These are phyloP conservation scores for Phytophthora sp. DNA, from an alignment of 352 stramenopile genomes.

Conservation along the genomic window DNA sequence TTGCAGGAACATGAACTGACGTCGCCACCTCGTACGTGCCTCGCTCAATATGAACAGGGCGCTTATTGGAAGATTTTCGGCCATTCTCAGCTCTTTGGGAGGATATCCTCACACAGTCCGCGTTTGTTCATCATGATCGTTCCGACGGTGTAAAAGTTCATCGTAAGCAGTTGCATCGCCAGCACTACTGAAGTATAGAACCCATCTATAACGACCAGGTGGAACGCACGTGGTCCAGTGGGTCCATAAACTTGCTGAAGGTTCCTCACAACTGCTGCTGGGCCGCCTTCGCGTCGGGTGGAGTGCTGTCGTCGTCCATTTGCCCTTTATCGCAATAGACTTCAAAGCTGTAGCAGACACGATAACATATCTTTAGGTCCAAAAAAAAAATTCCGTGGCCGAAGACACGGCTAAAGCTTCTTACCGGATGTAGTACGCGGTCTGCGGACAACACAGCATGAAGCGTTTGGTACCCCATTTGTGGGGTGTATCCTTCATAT, in stretches of 20 bases:
- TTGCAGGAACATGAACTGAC: neutral
- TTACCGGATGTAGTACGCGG: neutral
- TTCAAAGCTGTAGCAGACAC: too few relatives aligned
- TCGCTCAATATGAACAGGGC: neutral
- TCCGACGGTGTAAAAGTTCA: too few relatives aligned
- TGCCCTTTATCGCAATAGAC: neutral
- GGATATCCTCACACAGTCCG: neutral
- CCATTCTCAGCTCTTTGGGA: too few relatives aligned
- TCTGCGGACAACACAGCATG: neutral
- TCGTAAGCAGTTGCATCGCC: too few relatives aligned
- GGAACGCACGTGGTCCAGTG: neutral
- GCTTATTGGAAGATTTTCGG: neutral
- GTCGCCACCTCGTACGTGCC: neutral
- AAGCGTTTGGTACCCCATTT: neutral
- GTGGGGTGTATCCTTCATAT: neutral
- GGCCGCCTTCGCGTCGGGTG: neutral
- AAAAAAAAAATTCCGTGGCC: too few relatives aligned
- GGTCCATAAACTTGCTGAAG: too few relatives aligned
- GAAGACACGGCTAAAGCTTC: too few relatives aligned
- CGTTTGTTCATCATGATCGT: conserved; percentile 13
- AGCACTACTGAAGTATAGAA: too few relatives aligned
- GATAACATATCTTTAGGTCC: too few relatives aligned
- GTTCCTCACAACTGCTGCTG: neutral
- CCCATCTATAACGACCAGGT: neutral
- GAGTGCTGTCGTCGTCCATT: neutral